Evolutionary conservation across 768 basidiomycete genomes (phyloP), one percentile per base, ranked within the genome.

Genomic region (Dioszegia crocea): DNA sequence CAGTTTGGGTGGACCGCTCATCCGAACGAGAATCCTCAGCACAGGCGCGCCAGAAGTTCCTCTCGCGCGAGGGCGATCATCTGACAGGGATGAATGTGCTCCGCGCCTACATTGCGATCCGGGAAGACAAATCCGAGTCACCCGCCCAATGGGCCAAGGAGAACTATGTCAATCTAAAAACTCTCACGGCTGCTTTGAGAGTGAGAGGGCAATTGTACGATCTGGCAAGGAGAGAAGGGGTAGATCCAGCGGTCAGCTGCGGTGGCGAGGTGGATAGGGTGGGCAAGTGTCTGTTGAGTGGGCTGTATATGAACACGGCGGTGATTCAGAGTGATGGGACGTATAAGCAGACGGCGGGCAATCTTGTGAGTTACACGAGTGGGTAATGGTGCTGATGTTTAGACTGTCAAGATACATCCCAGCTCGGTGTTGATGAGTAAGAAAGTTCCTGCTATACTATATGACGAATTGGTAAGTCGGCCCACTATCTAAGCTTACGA

Each of bases 51-150:
- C 78, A 80, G 39, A 88, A 88, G 76, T 97, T 98, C 73, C 80
- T 84, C 6, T 89, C 93, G 77, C 79, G 85, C 0, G 83, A 85
- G 30, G 94, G 96, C 4, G 96, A 99, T 76, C 96, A 99, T 76
- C 80, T 93, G 63, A 93, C 89, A 21, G 82, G 88, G 55, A 82
- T 97, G 62, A 93, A 93, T 66, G 86, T 86, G n/a, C 80, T 93
- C 24, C 82, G 84, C 10, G 84, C 89, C 19, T 97, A 89, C 73
- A 82, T 86, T 58, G 88, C 90, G 38, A 40, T 76, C 29, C 46
- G 47, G 17, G 52, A 60, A 14, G 56, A 50, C 26, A 60, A 63
- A 33, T 17, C 40, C 30, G 65, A 50, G 41, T 17, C 57, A 56
- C 51, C 54, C n/a, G 45, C 47, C 48, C 84, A 84, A 39, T 99